phyloP scores from a whole-genome alignment of 805 yeast species.

The Starmerella riodocensis region DNA sequence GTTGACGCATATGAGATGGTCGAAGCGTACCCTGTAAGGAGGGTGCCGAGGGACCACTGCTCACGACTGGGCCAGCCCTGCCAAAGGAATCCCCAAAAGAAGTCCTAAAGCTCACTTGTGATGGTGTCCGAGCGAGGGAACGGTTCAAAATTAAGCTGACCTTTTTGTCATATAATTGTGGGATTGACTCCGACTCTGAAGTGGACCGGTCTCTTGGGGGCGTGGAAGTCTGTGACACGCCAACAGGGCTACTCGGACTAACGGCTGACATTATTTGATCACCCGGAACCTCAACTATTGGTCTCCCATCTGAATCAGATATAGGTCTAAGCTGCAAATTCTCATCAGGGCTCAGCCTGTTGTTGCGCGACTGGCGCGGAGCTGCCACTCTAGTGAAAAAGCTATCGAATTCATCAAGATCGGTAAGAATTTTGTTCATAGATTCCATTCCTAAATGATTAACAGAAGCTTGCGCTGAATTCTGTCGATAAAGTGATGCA shows the following conservation, averaged over 20 bases:
- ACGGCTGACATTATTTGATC: background rate
- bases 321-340: background rate
- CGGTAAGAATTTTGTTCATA: conserved; percentile 23
- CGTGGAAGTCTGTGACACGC: background rate
- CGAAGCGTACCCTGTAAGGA: background rate
- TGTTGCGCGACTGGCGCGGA: conserved; percentile 5
- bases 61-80: background rate
- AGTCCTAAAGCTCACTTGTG: conserved; percentile 65
- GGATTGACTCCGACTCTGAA: conserved; percentile 29
- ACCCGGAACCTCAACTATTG: background rate
- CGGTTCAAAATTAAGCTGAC: conserved; percentile 62
- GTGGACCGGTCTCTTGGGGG: conserved; percentile 8
- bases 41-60: background rate
- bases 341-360: background rate
- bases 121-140: conserved; percentile 58
- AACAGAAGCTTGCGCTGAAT: conserved; percentile 4
- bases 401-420: conserved; percentile 22
- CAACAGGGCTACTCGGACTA: background rate
- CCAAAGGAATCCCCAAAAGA: conserved; percentile 56
- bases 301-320: background rate
- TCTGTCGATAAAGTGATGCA: conserved; percentile 3
- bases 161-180: conserved; percentile 66
- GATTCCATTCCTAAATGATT: conserved; percentile 14
- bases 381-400: conserved; percentile 20
- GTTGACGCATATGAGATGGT: conserved; percentile 8